Base-by-base conservation (phyloP, 2,329 filamentous ascomycete genomes). In the Penicillium sp. region DNA sequence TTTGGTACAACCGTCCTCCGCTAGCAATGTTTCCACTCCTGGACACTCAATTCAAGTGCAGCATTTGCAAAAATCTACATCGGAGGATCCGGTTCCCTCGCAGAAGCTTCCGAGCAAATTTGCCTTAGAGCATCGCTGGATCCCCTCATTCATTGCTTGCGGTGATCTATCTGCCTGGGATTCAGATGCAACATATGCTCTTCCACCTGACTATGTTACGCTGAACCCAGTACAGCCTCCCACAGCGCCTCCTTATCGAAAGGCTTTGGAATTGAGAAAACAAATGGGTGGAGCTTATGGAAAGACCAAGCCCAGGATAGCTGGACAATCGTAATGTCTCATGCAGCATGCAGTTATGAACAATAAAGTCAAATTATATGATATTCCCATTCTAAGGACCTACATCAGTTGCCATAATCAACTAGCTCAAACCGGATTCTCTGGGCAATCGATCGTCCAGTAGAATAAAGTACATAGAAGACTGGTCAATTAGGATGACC, bases 81-180 rank as follows among this genome's bases (percentile, higher is more conserved):
- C 64, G 13, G 58, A 59, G 40, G 60, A 67, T 11, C 58, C 60
- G 16, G 59, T 63, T 1, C 58, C 70, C 6, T 59, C 68, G 1
- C 67, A 69, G 16, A 68, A 70, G 26, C 57, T 64, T 2, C 54
- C 63, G 2, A 66, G 70, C 52, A 72, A 70, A 48, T 76, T 74
- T 54, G 66, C 73, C 65, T 65, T 73, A 58, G 82, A 87, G 61
- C 76, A 82, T 33, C 82, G 89, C 54, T 98, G 94, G 93, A 94
- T 98, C 68, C 93, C 93, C 3, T 93, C 94, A 0, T 99, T 99
- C 74, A 85, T 99, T 70, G 93, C 95, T n/a, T 99, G 95, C 75
- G 95, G 95, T 49, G 95, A 99, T 78, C 83, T 99, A 56, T 96
- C 93, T 26, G 89, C 92, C 11, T 99, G 93, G 80, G 95, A 99